Evolutionary conservation across 1,284 basidiomycete species (phyloP).

Genomic region (Flammula alnicola): DNA sequence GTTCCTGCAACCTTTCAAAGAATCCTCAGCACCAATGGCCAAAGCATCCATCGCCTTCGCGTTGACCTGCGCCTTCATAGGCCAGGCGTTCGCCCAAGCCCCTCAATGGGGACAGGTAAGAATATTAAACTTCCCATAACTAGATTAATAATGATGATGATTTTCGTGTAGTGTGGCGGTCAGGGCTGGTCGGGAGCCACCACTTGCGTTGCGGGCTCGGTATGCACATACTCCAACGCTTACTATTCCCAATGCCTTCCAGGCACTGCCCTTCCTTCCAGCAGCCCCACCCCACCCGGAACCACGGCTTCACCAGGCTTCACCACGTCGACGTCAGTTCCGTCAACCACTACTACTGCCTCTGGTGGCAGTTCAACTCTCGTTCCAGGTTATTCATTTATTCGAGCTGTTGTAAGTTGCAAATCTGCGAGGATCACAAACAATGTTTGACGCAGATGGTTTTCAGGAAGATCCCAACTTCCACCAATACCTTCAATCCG

Average conservation of each 20-base stretch:
- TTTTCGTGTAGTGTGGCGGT: conserved; percentile 45
- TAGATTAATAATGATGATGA: not conserved
- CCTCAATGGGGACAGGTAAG: conserved; percentile 38
- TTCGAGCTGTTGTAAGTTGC: conserved; percentile 59
- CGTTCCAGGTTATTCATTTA: conserved; percentile 56
- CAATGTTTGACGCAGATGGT: no score
- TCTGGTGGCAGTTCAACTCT: conserved; percentile 48
- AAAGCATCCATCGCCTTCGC: conserved; percentile 16
- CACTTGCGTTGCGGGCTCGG: conserved; percentile 50
- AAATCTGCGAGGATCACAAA: no score
- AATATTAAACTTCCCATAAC: not conserved
- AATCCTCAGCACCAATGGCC: conserved; percentile 17
- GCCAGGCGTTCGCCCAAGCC: conserved; percentile 24
- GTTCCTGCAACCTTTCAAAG: not conserved
- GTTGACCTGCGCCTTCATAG: conserved; percentile 11
- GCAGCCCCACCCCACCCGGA: conserved; percentile 15
- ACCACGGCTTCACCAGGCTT: conserved; percentile 9
- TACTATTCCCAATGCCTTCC: conserved; percentile 61
- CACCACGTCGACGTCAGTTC: conserved; percentile 24
- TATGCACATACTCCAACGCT: conserved; percentile 47
- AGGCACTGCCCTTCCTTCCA: conserved; percentile 31
- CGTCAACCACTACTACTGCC: conserved; percentile 34
- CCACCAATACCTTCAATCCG: conserved; percentile 66
- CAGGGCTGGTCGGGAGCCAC: conserved; percentile 56
- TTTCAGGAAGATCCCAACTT: conserved; percentile 59